These are phyloP conservation scores for Sclerotinia borealis DNA, from an alignment of 2,329 filamentous ascomycete genomes.

Conservation along the genomic window DNA sequence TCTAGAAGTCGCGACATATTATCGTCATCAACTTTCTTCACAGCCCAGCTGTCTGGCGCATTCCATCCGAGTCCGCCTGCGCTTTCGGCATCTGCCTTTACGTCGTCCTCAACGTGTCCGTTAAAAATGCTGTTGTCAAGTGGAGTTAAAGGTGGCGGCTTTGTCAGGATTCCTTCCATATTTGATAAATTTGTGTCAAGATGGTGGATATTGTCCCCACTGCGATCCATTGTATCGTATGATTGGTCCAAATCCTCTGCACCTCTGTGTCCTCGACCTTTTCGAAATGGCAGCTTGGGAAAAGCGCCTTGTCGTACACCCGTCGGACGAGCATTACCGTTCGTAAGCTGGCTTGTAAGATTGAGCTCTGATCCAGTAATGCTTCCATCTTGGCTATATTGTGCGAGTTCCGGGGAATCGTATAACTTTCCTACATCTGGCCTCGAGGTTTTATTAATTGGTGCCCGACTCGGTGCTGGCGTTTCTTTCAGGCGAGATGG, in stretches of 20 bases:
- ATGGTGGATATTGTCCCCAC: conserved; percentile 47
- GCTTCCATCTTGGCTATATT: conserved; percentile 30
- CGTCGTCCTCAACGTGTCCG: conserved; percentile 40
- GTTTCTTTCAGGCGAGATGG: conserved; percentile 41
- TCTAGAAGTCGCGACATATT: conserved; percentile 51
- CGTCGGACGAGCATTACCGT: conserved; percentile 17
- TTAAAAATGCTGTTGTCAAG: conserved; percentile 51
- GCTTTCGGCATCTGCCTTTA: conserved; percentile 26
- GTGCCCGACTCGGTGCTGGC: conserved; percentile 47
- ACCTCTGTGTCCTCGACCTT: conserved; percentile 45
- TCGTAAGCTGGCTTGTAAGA: conserved; percentile 15
- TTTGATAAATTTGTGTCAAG: conserved; percentile 84
- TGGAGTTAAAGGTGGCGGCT: conserved; percentile 63
- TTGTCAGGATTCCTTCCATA: conserved; percentile 84
- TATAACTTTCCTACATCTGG: conserved; percentile 21
- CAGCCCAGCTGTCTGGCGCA: conserved; percentile 94
- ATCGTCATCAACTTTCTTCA: conserved; percentile 67
- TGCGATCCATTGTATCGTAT: conserved; percentile 25
- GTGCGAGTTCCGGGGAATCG: conserved; percentile 25
- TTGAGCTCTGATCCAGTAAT: conserved; percentile 27
- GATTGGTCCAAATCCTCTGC: conserved; percentile 52
- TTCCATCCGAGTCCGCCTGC: conserved; percentile 63
- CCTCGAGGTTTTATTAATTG: conserved; percentile 34
- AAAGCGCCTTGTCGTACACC: conserved; percentile 28
- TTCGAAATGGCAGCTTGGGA: conserved; percentile 56